Evolutionary conservation across 176 grass and related monocot species (phyloP).

Genomic region (Zea luxurians): DNA sequence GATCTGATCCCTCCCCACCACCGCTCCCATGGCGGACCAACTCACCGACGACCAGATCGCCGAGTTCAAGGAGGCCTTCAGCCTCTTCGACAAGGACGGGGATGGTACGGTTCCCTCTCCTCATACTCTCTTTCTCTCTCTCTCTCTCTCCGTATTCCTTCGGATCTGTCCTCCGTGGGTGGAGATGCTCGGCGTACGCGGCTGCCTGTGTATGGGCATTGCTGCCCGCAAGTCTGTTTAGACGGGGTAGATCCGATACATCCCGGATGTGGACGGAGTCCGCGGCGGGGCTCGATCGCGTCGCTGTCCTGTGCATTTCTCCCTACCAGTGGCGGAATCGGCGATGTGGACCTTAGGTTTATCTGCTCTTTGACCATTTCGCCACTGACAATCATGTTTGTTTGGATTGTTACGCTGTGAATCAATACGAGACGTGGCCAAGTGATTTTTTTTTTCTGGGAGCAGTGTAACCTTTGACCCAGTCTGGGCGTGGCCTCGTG

Average conservation of each 20-base stretch:
- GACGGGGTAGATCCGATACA: slow-evolving; percentile 25
- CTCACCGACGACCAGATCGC: slow-evolving; percentile 85
- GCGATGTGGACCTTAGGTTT: slow-evolving; percentile 25
- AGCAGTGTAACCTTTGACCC: background rate
- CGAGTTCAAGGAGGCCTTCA: slow-evolving; percentile 95
- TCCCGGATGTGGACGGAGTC: slow-evolving; percentile 19
- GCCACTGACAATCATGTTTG: background rate
- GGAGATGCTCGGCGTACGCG: background rate
- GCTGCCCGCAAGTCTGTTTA: background rate
- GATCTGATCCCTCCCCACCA: background rate
- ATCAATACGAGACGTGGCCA: background rate
- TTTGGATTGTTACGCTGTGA: background rate
- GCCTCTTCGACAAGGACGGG: slow-evolving; percentile 90
- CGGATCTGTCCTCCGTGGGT: background rate
- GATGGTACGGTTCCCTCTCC: slow-evolving; percentile 48
- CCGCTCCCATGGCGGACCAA: slow-evolving; percentile 53
- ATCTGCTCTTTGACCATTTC: slow-evolving; percentile 35
- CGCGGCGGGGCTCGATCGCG: background rate
- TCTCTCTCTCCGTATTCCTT: background rate
- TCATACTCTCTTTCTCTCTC: background rate
- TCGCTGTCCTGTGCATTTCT: slow-evolving; percentile 7
- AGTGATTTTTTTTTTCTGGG: too few relatives aligned
- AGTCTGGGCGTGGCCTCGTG: background rate
- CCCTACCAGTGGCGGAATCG: background rate
- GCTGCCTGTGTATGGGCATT: slow-evolving; percentile 11